Base-by-base conservation (phyloP, 768 basidiomycete genomes). In the Mycena chlorophos region DNA sequence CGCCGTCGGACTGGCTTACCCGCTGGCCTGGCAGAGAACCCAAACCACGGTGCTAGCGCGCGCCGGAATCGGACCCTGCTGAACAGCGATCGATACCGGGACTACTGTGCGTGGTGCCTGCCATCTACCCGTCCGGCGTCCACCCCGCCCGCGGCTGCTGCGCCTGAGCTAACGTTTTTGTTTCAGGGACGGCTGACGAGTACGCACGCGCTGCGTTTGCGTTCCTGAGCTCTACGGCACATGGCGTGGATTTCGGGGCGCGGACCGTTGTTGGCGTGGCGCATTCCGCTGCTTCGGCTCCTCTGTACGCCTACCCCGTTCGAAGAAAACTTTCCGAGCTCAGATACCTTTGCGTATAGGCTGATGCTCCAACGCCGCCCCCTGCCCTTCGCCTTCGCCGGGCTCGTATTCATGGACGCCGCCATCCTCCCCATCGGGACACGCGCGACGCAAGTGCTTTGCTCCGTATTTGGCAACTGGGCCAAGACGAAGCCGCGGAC, bases 321-420 rank as follows among this genome's bases (percentile, higher is more conserved):
- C 16, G 5, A 22, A 14, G 27, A 20, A 28, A 38, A 22, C 29
- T 29, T 17, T 3, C 20, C 2, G 10, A 19, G 37, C 30, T 19
- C 13, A 28, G n/a, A 23, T 0, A 27, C 31, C 14, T 39, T 23
- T 27, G 8, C 25, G n/a, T n/a, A n/a, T 45, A 65, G 61, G 25
- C 47, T 65, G 38, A 26, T 65, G 20, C 52, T 65, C 5, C 58
- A 55, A 48, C 51, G 34, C 25, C 16, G 34, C 8, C 42, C 43
- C n/a, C 58, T 61, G 2, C 6, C 37, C 2, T 25, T 65, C 20
- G 10, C 16, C 8, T 60, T 65, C 48, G 29, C 52, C 2, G 55
- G 55, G 1, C 28, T 65, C 13, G 23, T 65, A 14, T 53, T 65
- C 29, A 47, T 65, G 58, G 63, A 65, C 22, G 58, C 58, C 14